A percentile compares a stretch with the other conserved stretches of the same genome.
phyloP scores from a whole-genome alignment of 371 early-diverging fungal species.

The Circinella minor region DNA sequence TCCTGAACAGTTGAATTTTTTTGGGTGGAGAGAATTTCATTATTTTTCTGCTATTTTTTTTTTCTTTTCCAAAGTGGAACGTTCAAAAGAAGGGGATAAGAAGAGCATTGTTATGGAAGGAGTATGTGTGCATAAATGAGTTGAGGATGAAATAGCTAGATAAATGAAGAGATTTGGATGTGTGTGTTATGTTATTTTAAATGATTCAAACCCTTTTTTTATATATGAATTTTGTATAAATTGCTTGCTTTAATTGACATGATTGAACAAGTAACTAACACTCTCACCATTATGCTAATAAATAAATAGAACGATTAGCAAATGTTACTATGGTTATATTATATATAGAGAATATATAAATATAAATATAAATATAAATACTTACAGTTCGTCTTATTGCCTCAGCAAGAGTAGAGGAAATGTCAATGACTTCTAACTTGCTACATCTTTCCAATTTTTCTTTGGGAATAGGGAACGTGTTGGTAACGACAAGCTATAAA shows the following conservation, averaged over 20 bases:
- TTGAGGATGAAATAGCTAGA: no score
- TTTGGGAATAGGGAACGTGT: constrained; percentile 88
- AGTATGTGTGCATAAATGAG: no score
- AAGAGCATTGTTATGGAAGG: background rate
- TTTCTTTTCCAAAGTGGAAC: no score
- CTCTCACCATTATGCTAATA: constrained; percentile 95
- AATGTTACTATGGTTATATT: background rate
- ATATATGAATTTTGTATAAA: background rate
- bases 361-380: background rate
- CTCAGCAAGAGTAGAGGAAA: constrained; percentile 90
- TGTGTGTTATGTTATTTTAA: background rate
- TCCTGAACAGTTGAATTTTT: constrained; percentile 9
- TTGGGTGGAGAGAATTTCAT: constrained; percentile 11
- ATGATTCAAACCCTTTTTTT: background rate
- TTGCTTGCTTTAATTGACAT: constrained; percentile 35
- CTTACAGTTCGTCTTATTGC: constrained; percentile 92
- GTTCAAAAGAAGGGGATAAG: background rate
- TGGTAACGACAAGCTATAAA: constrained; percentile 84
- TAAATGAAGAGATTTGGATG: no score
- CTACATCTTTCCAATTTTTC: constrained; percentile 72
- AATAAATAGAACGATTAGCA: constrained; percentile 7
- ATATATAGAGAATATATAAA: no score
- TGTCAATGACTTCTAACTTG: constrained; percentile 89
- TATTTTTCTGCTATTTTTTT: background rate
- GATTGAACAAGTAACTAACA: constrained; percentile 88